Conservation (phyloP, 352 stramenopile genomes). For the Globisporangium abappressorium region DNA sequence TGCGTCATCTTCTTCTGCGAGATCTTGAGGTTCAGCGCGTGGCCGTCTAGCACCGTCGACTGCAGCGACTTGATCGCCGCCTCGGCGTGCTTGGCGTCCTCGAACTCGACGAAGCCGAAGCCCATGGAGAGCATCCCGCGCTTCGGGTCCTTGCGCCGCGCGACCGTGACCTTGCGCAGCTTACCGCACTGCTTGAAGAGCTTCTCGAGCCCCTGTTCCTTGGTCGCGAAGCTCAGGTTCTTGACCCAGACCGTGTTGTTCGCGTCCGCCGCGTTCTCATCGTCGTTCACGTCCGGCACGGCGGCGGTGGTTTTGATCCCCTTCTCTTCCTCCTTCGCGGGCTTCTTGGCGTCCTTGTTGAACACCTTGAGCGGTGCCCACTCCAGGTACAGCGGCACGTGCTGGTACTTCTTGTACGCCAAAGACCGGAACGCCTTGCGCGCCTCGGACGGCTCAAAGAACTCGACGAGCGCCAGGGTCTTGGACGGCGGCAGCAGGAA, state of each 20-base stretch:
- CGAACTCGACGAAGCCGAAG: conserved; percentile 99
- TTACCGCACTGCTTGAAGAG: conserved; percentile 68
- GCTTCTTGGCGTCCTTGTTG: conserved; percentile 18
- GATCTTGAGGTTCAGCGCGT: conserved; percentile 93
- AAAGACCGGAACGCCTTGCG: conserved; percentile 95
- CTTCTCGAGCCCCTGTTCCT: conserved; percentile 82
- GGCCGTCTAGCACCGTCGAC: conserved; percentile 91
- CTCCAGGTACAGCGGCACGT: conserved; percentile 98
- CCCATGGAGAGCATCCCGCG: conserved; percentile 93
- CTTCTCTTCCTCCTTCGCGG: conserved; percentile 26
- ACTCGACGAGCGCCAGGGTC: conserved; percentile 96
- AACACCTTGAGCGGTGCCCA: conserved; percentile 94
- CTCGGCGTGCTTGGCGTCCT: conserved; percentile 80
- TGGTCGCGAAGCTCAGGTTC: conserved; percentile 98
- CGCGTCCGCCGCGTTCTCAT: conserved; percentile 60
- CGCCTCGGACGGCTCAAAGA: conserved; percentile 92
- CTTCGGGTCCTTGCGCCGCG: conserved; percentile 79
- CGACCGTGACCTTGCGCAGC: conserved; percentile 87
- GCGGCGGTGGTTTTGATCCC: conserved; percentile 56
- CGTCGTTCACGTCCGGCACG: conserved; percentile 64
- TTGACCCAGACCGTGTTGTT: conserved; percentile 96
- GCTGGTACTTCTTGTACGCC: conserved; percentile 98
- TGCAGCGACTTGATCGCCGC: conserved; percentile 79
- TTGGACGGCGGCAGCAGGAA: conserved; percentile 92
- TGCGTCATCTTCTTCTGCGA: conserved; percentile 85